Conservation (phyloP, 306 rosid genomes). For the Senna tora region DNA sequence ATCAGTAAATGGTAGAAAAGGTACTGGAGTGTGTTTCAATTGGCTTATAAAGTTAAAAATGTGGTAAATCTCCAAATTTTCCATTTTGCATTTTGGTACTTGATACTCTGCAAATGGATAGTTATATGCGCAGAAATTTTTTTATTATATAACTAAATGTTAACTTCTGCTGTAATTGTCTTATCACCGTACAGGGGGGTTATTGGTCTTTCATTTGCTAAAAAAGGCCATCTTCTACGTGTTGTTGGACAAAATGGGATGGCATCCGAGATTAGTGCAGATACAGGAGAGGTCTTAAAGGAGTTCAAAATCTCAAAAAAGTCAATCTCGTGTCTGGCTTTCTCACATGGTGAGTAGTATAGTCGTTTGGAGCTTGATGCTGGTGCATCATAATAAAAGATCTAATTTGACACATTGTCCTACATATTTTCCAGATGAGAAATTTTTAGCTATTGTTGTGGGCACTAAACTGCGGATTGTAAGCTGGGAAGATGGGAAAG, state of each 20-base stretch:
- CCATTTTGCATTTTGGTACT: conserved; percentile 14
- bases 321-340: conserved; percentile 49
- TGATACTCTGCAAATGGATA: conserved; percentile 15
- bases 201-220: conserved; percentile 53
- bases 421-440: conserved; percentile 50
- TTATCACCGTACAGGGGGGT: conserved; percentile 49
- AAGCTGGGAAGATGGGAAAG: conserved; percentile 53
- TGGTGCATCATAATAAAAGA: conserved; percentile 16
- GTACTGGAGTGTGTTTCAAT: background rate
- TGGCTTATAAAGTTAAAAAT: background rate
- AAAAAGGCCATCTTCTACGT: conserved; percentile 45
- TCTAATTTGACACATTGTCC: conserved; percentile 21
- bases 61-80: conserved; percentile 7
- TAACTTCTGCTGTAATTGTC: conserved; percentile 12
- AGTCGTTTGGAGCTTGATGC: conserved; percentile 23
- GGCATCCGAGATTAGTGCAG: conserved; percentile 45
- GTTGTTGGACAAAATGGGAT: conserved; percentile 54
- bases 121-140: background rate
- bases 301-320: conserved; percentile 57
- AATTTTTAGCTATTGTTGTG: conserved; percentile 46
- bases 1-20: background rate
- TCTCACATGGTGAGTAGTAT: conserved; percentile 55
- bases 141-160: background rate
- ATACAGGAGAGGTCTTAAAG: conserved; percentile 47
- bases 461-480: conserved; percentile 47